These are phyloP conservation scores for Kitagawia praeruptora DNA, from an alignment of 129 eudicot species.

Conservation along the genomic window DNA sequence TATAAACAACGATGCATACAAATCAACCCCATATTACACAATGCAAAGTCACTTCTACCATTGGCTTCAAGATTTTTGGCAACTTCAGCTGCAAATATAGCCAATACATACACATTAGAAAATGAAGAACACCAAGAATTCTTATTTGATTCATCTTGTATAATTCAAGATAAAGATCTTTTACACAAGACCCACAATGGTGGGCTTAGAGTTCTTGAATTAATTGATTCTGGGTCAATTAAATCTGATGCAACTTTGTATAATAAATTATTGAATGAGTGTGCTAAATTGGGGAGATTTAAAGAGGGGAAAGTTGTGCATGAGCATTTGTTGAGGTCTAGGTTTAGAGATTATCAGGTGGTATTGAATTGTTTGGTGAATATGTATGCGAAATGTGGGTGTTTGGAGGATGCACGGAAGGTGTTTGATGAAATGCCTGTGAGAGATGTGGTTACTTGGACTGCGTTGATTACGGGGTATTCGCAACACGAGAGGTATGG, in stretches of 20 bases:
- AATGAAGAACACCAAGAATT: neutral
- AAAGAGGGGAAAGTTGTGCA: constrained; percentile 55
- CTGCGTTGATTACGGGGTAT: constrained; percentile 60
- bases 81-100: neutral
- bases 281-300: constrained; percentile 39
- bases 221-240: constrained; percentile 40
- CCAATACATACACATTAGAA: neutral
- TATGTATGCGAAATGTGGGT: constrained; percentile 68
- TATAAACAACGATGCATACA: neutral
- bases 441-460: constrained; percentile 69
- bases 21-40: neutral
- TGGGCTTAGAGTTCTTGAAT: constrained; percentile 34
- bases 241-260: constrained; percentile 41
- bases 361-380: constrained; percentile 39
- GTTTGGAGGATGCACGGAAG: constrained; percentile 48
- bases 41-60: neutral
- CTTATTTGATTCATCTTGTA: constrained; percentile 27
- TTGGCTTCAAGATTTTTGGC: neutral
- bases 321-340: constrained; percentile 48
- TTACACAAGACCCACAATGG: constrained; percentile 30
- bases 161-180: constrained; percentile 54
- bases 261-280: constrained; percentile 36
- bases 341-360: constrained; percentile 31
- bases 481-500: constrained; percentile 43
- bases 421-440: constrained; percentile 61